Evolutionary conservation across 192 early-diverging fungal species (phyloP).

Genomic region (Podila epigama): DNA sequence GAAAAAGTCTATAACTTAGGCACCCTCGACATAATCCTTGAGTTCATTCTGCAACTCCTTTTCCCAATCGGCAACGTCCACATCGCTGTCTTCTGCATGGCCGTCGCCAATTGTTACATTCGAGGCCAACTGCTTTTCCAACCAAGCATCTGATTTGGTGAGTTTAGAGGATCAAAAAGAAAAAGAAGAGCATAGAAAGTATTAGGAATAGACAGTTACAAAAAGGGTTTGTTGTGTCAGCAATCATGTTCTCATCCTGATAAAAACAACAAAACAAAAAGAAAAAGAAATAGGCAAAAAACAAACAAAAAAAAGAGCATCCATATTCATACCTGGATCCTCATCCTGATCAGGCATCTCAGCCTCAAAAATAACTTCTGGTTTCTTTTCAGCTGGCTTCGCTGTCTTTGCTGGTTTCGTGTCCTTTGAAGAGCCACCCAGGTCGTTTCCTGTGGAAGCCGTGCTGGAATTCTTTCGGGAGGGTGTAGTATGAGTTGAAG

Average conservation of each 20-base stretch:
- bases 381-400: slow-evolving; percentile 10
- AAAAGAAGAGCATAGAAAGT: neutral
- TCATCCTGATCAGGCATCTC: slow-evolving; percentile 48
- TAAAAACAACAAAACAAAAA: neutral
- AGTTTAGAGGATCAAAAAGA: neutral
- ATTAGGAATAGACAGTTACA: neutral
- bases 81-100: slow-evolving; percentile 43
- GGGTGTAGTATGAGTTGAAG: neutral
- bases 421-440: neutral
- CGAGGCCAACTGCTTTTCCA: slow-evolving; percentile 48
- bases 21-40: slow-evolving; percentile 48
- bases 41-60: slow-evolving; percentile 53
- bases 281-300: neutral
- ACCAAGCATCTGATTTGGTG: slow-evolving; percentile 54
- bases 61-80: slow-evolving; percentile 53
- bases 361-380: slow-evolving; percentile 49
- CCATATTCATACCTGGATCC: slow-evolving; percentile 35
- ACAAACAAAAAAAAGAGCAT: neutral
- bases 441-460: too few relatives aligned
- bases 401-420: neutral
- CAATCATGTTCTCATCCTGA: neutral
- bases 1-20: neutral
- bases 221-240: neutral
- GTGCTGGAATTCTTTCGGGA: too few relatives aligned
- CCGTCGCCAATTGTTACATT: slow-evolving; percentile 18